Conservation (phyloP, 257 asterid genomes). For the Thymus mandschuricus region DNA sequence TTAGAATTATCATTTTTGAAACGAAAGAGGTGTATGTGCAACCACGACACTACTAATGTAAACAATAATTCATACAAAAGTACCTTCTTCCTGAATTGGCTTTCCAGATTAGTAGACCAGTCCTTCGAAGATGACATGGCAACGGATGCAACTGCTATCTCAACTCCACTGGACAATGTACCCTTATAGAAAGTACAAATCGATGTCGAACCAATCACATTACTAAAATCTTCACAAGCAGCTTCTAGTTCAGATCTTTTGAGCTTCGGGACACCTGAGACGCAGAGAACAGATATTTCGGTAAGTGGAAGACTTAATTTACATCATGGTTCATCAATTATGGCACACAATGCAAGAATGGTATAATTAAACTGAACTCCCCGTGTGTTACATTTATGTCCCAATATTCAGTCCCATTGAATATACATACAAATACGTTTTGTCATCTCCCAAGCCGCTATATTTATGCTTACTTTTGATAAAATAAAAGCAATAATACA, state of each 20-base stretch:
- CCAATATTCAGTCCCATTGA: neutral
- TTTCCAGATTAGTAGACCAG: conserved; percentile 73
- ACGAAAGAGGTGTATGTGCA: no score
- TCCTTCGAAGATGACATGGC: conserved; percentile 62
- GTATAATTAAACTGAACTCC: neutral
- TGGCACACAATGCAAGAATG: conserved; percentile 11
- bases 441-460: neutral
- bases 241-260: conserved; percentile 76
- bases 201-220: conserved; percentile 72
- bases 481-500: neutral
- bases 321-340: neutral
- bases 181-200: conserved; percentile 77
- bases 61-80: neutral
- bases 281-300: conserved; percentile 16
- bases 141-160: conserved; percentile 77
- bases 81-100: conserved; percentile 84
- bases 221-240: conserved; percentile 96
- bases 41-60: no score
- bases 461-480: neutral
- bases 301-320: neutral
- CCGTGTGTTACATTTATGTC: neutral
- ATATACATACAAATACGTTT: no score
- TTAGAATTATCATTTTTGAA: neutral
- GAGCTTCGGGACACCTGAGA: conserved; percentile 82
- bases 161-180: conserved; percentile 88